Base-by-base conservation (phyloP, 768 basidiomycete genomes). In the Termitomyces sp. region DNA sequence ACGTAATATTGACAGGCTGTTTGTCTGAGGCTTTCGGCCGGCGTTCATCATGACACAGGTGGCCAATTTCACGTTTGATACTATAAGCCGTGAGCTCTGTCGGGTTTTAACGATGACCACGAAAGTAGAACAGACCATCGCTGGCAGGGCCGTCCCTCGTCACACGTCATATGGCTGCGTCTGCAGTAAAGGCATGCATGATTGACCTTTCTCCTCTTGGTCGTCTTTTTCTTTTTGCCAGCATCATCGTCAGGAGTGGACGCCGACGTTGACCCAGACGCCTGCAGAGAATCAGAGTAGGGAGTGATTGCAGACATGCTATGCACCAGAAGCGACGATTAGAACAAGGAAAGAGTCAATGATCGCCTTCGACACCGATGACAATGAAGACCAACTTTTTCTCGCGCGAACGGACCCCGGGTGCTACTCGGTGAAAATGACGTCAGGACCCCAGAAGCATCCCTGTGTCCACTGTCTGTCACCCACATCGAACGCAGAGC, bases 61-160 rank as follows among this genome's bases (percentile, higher is more conserved):
- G 94, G 0, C 94, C 92, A 63, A 98, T 98, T 74, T 98, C 96
- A 42, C 96, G 87, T 74, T 98, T 98, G 68, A 98, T 93, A 69
- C 95, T 96, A 67, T 53, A 35, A 16, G 28, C 56, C 62, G 59
- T 45, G 40, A 57, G 44, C 12, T 38, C 33, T 35, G 11, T 39
- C 1, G 33, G 32, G 54, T 46, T 24, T 28, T 24, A 24, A 46
- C 13, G 55, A 62, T 46, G 53, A 59, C 28, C 40, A 51, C 49
- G 58, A 66, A 63, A 48, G 28, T 46, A 62, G 56, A n/a, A 79
- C 91, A 73, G 71, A 95, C 95, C 95, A 96, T 66, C 96, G 86
- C 68, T 94, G 91, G 73, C 96, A 97, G 16, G 95, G 95, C 40
- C 90, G 78, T 18, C 91, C 90, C 68, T 92, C 92, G 70, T 93